These are phyloP conservation scores for Papiliotrema nemorosa DNA, from an alignment of 1,284 basidiomycete species.

Conservation along the genomic window DNA sequence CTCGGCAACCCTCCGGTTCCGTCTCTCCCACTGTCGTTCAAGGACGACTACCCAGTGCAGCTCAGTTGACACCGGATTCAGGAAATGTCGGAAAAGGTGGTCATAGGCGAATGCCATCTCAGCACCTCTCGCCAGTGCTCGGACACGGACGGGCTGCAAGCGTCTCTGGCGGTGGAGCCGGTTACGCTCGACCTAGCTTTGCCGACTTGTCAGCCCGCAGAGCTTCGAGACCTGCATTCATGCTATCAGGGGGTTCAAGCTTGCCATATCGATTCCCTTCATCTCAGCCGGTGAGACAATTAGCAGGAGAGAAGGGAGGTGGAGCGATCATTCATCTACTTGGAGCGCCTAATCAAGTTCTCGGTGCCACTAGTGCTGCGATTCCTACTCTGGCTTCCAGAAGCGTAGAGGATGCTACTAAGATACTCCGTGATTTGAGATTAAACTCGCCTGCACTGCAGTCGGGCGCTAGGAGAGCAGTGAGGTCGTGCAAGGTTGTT, in stretches of 20 bases:
- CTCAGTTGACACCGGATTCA: constrained; percentile 6
- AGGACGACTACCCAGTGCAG: neutral
- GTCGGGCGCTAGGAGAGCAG: constrained; percentile 13
- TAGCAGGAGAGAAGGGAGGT: constrained; percentile 13
- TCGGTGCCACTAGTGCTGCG: constrained; percentile 15
- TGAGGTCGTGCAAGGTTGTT: constrained; percentile 18
- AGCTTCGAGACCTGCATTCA: constrained; percentile 21
- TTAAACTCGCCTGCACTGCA: constrained; percentile 13
- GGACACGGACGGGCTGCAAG: constrained; percentile 17
- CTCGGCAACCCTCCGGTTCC: constrained; percentile 1
- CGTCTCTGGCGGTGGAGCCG: neutral
- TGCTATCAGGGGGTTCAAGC: constrained; percentile 3
- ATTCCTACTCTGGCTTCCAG: constrained; percentile 6
- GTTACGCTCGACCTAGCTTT: constrained; percentile 27
- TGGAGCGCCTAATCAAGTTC: constrained; percentile 25
- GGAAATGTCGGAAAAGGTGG: neutral
- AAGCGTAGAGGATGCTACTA: neutral
- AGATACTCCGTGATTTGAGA: constrained; percentile 9
- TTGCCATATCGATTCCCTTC: constrained; percentile 35
- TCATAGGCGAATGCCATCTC: constrained; percentile 17
- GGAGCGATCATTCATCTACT: constrained; percentile 39
- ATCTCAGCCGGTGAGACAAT: constrained; percentile 18
- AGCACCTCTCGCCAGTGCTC: constrained; percentile 11
- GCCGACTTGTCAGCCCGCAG: constrained; percentile 31
- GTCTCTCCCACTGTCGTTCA: neutral